Percentiles rank a stretch among this genome's conserved stretches.
phyloP scores from a whole-genome alignment of 805 yeast species.

The Lipomyces spencermartinsiae region DNA sequence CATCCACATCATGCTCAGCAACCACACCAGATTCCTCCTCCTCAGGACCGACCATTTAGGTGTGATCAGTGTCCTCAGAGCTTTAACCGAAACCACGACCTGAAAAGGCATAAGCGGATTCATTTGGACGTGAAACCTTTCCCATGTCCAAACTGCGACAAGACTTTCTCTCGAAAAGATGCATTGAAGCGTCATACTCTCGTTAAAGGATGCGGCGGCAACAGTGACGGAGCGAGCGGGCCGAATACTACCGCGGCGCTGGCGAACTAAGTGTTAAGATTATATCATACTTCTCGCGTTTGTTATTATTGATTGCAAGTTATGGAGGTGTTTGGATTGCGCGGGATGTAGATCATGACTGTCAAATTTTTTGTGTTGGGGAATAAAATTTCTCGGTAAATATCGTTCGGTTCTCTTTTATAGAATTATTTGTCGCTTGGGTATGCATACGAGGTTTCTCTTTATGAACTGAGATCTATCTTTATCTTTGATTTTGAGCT shows the following conservation, averaged over 20 bases:
- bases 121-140: conserved; percentile 40
- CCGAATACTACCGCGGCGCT: conserved; percentile 4
- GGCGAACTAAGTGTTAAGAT: background rate
- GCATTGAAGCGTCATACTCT: conserved; percentile 39
- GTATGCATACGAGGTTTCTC: background rate
- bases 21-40: conserved; percentile 14
- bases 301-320: background rate
- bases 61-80: conserved; percentile 40
- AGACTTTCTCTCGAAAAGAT: conserved; percentile 40
- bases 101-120: conserved; percentile 38
- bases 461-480: background rate
- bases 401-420: background rate
- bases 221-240: conserved; percentile 7
- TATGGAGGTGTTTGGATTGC: background rate
- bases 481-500: background rate
- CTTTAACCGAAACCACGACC: conserved; percentile 40
- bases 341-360: background rate
- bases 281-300: background rate
- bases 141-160: conserved; percentile 39
- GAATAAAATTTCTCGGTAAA: background rate
- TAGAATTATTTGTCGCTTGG: background rate
- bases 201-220: conserved; percentile 36
- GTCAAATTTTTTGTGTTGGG: background rate
- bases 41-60: conserved; percentile 35
- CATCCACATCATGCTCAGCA: conserved; percentile 10